Percentiles rank a stretch among this genome's conserved stretches.
phyloP scores from a whole-genome alignment of 495 filamentous ascomycete species.

The Neurospora pannonica region DNA sequence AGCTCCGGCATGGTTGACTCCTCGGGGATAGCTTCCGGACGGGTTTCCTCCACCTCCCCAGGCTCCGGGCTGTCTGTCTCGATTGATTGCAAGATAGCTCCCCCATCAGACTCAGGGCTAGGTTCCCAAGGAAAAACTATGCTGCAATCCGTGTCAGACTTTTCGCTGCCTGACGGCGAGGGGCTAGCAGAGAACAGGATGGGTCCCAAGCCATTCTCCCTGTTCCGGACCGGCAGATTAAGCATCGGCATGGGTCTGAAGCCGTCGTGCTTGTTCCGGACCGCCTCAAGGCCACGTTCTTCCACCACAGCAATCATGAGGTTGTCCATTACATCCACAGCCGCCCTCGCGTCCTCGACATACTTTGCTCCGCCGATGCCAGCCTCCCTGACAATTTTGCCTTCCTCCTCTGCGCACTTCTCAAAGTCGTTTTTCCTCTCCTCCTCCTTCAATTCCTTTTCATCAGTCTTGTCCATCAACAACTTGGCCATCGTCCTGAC shows the following conservation, averaged over 20 bases:
- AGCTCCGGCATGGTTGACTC: background rate
- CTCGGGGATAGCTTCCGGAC: background rate
- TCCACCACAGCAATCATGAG: background rate
- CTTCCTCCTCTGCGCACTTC: background rate
- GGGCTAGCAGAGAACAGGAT: background rate
- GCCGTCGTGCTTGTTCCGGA: background rate
- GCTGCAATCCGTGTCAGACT: background rate
- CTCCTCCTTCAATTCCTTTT: background rate
- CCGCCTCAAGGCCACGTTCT: background rate
- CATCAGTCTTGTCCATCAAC: background rate
- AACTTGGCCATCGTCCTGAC: background rate
- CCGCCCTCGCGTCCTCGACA: background rate
- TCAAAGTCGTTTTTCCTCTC: background rate
- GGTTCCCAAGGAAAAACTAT: background rate
- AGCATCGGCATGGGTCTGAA: background rate
- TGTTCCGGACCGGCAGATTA: background rate
- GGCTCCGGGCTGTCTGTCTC: background rate
- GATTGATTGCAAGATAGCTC: background rate
- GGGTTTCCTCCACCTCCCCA: background rate
- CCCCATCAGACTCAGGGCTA: background rate
- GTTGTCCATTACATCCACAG: background rate
- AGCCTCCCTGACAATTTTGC: background rate
- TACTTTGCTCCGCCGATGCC: background rate
- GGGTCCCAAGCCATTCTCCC: background rate
- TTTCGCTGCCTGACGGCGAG: background rate